Conservation (phyloP, 2,329 filamentous ascomycete genomes). For the Cladosporium colombiae region DNA sequence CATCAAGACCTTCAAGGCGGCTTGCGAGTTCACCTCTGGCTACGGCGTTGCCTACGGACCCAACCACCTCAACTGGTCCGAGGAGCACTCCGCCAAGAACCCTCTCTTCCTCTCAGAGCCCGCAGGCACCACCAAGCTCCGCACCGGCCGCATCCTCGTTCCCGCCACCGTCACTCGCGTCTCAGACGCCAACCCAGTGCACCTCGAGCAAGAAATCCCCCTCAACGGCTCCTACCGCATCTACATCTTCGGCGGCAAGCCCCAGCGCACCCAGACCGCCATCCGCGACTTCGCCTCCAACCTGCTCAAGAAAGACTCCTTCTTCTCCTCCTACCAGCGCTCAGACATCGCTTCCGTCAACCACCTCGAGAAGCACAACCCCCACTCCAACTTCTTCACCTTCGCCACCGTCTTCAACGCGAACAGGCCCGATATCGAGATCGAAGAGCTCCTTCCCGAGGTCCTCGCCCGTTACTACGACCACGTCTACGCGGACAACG, state of each 20-base stretch:
- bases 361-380: slow-evolving; percentile 80
- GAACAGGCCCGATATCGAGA: slow-evolving; percentile 68
- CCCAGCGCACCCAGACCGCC: slow-evolving; percentile 57
- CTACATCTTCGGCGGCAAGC: slow-evolving; percentile 75
- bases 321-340: slow-evolving; percentile 68
- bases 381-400: slow-evolving; percentile 80
- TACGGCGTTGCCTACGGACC: slow-evolving; percentile 85
- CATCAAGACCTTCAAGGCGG: slow-evolving; percentile 85
- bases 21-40: slow-evolving; percentile 88
- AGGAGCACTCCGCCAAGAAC: slow-evolving; percentile 69
- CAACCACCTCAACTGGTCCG: slow-evolving; percentile 82
- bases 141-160: slow-evolving; percentile 72
- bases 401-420: slow-evolving; percentile 74
- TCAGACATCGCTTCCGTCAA: slow-evolving; percentile 63
- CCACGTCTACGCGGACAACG: slow-evolving; percentile 84
- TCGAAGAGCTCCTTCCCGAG: slow-evolving; percentile 68
- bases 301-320: slow-evolving; percentile 67
- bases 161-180: slow-evolving; percentile 83
- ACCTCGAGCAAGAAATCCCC: slow-evolving; percentile 86
- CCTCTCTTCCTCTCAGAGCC: slow-evolving; percentile 64
- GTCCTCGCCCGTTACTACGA: slow-evolving; percentile 74
- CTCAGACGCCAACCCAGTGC: slow-evolving; percentile 84
- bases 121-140: slow-evolving; percentile 59
- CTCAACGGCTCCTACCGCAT: slow-evolving; percentile 86
- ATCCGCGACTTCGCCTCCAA: slow-evolving; percentile 69